Percentiles rank a stretch among this genome's conserved stretches.
Evolutionary conservation across 2,329 filamentous ascomycete genomes (phyloP).

Genomic region (Pseudofabraea citricarpa): DNA sequence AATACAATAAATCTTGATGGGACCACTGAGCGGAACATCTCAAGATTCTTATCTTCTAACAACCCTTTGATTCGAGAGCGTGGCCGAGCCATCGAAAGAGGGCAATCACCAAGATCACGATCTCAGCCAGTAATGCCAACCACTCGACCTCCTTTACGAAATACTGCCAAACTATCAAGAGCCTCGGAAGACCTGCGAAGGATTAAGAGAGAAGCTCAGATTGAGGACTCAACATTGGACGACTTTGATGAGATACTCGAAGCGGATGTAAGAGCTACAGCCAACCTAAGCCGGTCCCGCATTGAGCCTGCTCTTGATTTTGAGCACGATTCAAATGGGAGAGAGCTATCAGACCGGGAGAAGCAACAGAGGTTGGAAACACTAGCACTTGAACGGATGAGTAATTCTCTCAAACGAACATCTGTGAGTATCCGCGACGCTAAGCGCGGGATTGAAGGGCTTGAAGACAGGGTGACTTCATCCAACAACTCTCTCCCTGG

Average conservation of each 20-base stretch:
- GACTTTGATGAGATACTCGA: slow-evolving; percentile 13
- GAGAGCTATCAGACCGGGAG: slow-evolving; percentile 23
- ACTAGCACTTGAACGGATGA: slow-evolving; percentile 44
- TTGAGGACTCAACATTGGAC: slow-evolving; percentile 26
- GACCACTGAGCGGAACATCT: neutral
- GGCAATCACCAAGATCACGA: slow-evolving; percentile 1
- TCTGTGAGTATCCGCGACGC: slow-evolving; percentile 48
- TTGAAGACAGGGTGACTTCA: slow-evolving; percentile 45
- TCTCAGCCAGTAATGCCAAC: slow-evolving; percentile 1
- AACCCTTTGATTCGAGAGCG: neutral
- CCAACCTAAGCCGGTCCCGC: slow-evolving; percentile 3
- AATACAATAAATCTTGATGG: slow-evolving; percentile 1
- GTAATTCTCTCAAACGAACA: slow-evolving; percentile 45
- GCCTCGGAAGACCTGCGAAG: slow-evolving; percentile 22
- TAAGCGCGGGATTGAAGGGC: slow-evolving; percentile 52
- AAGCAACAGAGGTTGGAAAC: slow-evolving; percentile 31
- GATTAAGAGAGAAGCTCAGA: slow-evolving; percentile 20
- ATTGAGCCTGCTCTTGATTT: slow-evolving; percentile 11
- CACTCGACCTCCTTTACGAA: slow-evolving; percentile 13
- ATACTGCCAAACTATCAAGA: slow-evolving; percentile 16
- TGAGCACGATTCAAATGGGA: slow-evolving; percentile 16
- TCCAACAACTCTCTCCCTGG: too few species aligned
- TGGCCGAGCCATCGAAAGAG: neutral
- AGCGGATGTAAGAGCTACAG: neutral
- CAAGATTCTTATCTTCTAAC: neutral